A percentile compares a stretch with the other conserved stretches of the same genome.
Conservation (phyloP, 2,329 filamentous ascomycete genomes). For the Colletotrichum aenigma region DNA sequence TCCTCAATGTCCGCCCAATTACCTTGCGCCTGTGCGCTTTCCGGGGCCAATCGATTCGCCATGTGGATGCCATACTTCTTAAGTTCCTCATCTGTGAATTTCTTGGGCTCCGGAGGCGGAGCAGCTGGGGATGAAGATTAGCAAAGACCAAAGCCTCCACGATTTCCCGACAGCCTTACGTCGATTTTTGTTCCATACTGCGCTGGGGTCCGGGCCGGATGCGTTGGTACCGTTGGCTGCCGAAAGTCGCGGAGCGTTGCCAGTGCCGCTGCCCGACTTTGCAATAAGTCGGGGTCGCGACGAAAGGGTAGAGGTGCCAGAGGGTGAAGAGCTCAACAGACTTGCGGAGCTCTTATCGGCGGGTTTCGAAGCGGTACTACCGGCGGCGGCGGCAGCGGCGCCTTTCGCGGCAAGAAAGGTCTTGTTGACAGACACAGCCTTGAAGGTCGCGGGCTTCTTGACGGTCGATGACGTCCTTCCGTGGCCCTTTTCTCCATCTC, state of each 20-base stretch:
- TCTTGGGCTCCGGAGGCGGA: slow-evolving; percentile 74
- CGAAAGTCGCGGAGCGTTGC: slow-evolving; percentile 49
- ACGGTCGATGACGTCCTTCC: slow-evolving; percentile 61
- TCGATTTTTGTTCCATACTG: slow-evolving; percentile 89
- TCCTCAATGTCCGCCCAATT: slow-evolving; percentile 93
- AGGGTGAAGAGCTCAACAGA: slow-evolving; percentile 50
- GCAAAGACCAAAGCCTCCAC: slow-evolving; percentile 9
- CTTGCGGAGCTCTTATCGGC: slow-evolving; percentile 52
- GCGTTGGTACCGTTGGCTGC: slow-evolving; percentile 63
- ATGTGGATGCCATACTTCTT: slow-evolving; percentile 88
- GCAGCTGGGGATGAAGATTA: slow-evolving; percentile 49
- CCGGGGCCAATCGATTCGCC: slow-evolving; percentile 76
- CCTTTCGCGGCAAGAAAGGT: slow-evolving; percentile 80
- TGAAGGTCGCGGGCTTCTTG: slow-evolving; percentile 81
- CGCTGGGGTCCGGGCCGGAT: slow-evolving; percentile 71
- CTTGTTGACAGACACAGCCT: slow-evolving; percentile 84
- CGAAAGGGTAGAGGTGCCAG: slow-evolving; percentile 49
- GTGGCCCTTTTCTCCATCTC: slow-evolving; percentile 64
- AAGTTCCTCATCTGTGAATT: slow-evolving; percentile 85
- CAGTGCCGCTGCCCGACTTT: slow-evolving; percentile 69
- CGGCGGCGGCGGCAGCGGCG: slow-evolving; percentile 42
- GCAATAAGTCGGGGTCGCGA: slow-evolving; percentile 76
- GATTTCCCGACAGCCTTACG: slow-evolving; percentile 55
- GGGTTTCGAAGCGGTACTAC: slow-evolving; percentile 41
- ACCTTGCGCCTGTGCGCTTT: slow-evolving; percentile 75